Evolutionary conservation across 129 eudicot genomes (phyloP).

Genomic region (Rutidosis leptorrhynchoides): DNA sequence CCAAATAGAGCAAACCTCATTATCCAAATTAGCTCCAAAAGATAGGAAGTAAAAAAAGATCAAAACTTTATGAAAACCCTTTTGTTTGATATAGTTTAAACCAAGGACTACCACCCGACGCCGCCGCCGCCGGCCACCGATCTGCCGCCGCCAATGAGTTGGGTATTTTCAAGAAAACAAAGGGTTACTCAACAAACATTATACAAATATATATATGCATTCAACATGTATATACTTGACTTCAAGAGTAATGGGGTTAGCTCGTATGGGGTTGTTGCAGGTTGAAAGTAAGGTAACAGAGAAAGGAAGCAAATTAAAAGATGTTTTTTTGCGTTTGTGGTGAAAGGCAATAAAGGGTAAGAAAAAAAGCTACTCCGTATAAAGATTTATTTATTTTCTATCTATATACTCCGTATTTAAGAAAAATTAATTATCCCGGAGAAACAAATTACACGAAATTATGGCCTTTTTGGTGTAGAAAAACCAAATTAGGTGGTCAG

Average conservation of each 20-base stretch:
- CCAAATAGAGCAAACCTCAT: constrained; percentile 57
- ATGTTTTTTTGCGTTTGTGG: constrained; percentile 28
- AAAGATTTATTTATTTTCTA: constrained; percentile 16
- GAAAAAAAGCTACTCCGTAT: constrained; percentile 2
- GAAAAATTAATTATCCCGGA: background rate
- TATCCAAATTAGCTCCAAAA: constrained; percentile 9
- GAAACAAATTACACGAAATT: background rate
- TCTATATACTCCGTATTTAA: background rate
- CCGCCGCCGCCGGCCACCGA: constrained; percentile 19
- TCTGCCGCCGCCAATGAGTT: constrained; percentile 5
- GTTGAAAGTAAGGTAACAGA: constrained; percentile 28
- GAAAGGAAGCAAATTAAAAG: constrained; percentile 37
- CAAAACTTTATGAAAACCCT: constrained; percentile 17
- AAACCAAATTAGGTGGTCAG: background rate
- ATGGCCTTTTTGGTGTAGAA: background rate
- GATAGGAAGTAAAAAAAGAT: background rate
- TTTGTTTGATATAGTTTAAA: constrained; percentile 1
- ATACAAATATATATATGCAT: background rate
- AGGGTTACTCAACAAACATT: background rate
- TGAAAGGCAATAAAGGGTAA: constrained; percentile 30
- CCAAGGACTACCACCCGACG: constrained; percentile 25
- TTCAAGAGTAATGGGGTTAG: constrained; percentile 20
- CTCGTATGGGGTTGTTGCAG: constrained; percentile 10
- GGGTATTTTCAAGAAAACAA: constrained; percentile 27
- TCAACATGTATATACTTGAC: background rate